These are phyloP conservation scores for Cymbopogon citratus DNA, from an alignment of 176 grass and related monocot species.

Conservation along the genomic window DNA sequence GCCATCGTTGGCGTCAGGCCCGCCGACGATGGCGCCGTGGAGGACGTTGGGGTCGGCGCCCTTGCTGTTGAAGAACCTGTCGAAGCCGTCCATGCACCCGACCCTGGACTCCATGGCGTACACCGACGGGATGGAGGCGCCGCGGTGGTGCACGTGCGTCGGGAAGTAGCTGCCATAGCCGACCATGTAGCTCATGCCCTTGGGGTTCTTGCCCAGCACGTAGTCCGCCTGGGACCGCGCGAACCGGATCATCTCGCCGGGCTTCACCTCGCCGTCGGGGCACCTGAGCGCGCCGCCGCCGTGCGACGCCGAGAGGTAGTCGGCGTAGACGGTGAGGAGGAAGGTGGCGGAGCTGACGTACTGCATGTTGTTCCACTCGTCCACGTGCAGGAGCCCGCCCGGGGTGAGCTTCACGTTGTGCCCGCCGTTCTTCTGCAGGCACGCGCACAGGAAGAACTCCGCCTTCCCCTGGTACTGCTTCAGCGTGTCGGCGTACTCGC, in stretches of 20 bases:
- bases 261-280: slow-evolving; percentile 60
- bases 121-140: slow-evolving; percentile 73
- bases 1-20: slow-evolving; percentile 58
- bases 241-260: slow-evolving; percentile 49
- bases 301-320: slow-evolving; percentile 42
- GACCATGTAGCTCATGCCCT: slow-evolving; percentile 81
- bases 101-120: slow-evolving; percentile 21
- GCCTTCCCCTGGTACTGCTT: slow-evolving; percentile 84
- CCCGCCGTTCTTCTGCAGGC: slow-evolving; percentile 83
- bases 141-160: slow-evolving; percentile 76
- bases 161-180: slow-evolving; percentile 60
- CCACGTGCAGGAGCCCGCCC: slow-evolving; percentile 59
- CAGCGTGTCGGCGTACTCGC: slow-evolving; percentile 34
- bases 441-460: slow-evolving; percentile 92
- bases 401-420: slow-evolving; percentile 66
- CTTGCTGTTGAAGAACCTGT: slow-evolving; percentile 64
- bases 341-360: slow-evolving; percentile 67
- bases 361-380: slow-evolving; percentile 96
- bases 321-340: slow-evolving; percentile 73
- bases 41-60: slow-evolving; percentile 63
- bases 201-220: slow-evolving; percentile 81
- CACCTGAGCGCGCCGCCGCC: slow-evolving; percentile 39
- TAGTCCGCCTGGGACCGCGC: slow-evolving; percentile 73
- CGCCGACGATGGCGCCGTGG: slow-evolving; percentile 68
- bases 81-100: slow-evolving; percentile 80